Evolutionary conservation across 139 green algal genomes (phyloP).

Genomic region (Helicosporidium sp.): DNA sequence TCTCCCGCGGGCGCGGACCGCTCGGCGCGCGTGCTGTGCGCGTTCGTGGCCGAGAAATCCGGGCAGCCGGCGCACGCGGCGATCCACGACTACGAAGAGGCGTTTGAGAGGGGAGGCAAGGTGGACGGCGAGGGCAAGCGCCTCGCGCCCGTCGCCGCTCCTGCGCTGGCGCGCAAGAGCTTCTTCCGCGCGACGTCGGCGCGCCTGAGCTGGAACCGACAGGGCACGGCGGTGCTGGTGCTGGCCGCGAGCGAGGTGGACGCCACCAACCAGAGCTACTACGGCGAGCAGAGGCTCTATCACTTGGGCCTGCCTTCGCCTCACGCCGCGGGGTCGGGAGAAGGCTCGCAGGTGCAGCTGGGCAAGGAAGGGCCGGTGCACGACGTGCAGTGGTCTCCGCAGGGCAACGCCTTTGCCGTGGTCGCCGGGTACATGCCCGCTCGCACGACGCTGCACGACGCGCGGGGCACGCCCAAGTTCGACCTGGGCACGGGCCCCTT

Average conservation of each 20-base stretch:
- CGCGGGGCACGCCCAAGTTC: constrained; percentile 34
- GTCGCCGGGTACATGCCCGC: constrained; percentile 47
- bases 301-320: not conserved
- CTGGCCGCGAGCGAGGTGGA: constrained; percentile 69
- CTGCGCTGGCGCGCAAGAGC: too few relatives aligned
- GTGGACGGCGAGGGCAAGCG: too few relatives aligned
- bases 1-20: too few relatives aligned
- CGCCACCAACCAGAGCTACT: constrained; percentile 74
- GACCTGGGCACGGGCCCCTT: constrained; percentile 45
- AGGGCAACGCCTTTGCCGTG: constrained; percentile 62
- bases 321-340: not conserved
- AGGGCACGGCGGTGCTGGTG: constrained; percentile 50
- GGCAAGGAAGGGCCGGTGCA: constrained; percentile 82
- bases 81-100: too few relatives aligned
- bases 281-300: constrained; percentile 77
- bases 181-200: constrained; percentile 37
- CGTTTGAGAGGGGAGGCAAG: too few relatives aligned
- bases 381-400: constrained; percentile 80
- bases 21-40: too few relatives aligned
- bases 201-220: constrained; percentile 37
- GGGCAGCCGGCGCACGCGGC: too few relatives aligned
- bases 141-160: too few relatives aligned
- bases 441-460: constrained; percentile 61
- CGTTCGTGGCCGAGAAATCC: too few relatives aligned
- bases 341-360: too few relatives aligned